These are phyloP conservation scores for Phytophthora boehmeriae DNA, from an alignment of 352 stramenopile species.

Conservation along the genomic window DNA sequence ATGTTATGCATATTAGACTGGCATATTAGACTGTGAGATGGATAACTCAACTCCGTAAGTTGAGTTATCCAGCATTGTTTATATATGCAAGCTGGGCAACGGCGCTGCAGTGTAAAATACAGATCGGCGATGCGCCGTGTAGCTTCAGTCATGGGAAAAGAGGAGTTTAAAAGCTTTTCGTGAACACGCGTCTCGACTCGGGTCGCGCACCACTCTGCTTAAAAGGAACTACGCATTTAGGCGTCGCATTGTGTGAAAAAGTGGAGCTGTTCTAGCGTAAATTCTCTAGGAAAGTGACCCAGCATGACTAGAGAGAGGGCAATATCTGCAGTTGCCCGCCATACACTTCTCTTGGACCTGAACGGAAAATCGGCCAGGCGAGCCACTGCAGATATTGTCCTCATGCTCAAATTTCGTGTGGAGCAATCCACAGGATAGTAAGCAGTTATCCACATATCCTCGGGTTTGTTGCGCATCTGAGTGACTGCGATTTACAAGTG, in stretches of 20 bases:
- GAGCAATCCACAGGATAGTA: constrained; percentile 50
- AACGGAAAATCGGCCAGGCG: too few relatives aligned
- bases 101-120: too few relatives aligned
- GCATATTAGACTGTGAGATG: too few relatives aligned
- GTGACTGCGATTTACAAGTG: constrained; percentile 5
- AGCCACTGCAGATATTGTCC: constrained; percentile 20
- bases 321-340: constrained; percentile 44
- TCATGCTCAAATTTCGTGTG: constrained; percentile 50
- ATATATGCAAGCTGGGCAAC: too few relatives aligned
- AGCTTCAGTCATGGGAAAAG: too few relatives aligned
- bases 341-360: constrained; percentile 17
- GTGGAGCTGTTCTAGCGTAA: constrained; percentile 69
- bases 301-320: constrained; percentile 64
- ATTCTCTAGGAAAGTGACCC: constrained; percentile 71
- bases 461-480: constrained; percentile 3
- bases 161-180: too few relatives aligned
- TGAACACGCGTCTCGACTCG: too few relatives aligned
- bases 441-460: constrained; percentile 55
- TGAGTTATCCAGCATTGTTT: too few relatives aligned
- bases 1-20: too few relatives aligned
- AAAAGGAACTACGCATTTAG: constrained; percentile 58
- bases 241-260: constrained; percentile 72
- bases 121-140: too few relatives aligned
- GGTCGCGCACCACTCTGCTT: constrained; percentile 67
- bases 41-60: too few relatives aligned